These are phyloP conservation scores for Aspergillus novoparasiticus DNA, from an alignment of 2,329 filamentous ascomycete species.

Conservation along the genomic window DNA sequence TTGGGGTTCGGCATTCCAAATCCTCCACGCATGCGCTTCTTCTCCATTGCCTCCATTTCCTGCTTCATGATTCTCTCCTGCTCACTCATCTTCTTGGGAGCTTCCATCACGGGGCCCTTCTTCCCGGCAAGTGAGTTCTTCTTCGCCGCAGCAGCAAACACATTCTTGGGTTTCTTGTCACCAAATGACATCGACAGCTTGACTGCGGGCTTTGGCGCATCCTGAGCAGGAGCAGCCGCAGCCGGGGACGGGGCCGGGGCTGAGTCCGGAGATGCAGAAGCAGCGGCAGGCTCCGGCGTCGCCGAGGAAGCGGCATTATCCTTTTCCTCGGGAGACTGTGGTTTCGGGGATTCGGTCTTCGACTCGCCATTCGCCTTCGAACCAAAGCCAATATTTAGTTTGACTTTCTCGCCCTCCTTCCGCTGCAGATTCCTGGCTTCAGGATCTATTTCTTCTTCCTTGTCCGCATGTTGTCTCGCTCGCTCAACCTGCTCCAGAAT, in stretches of 20 bases:
- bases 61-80: constrained; percentile 87
- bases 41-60: constrained; percentile 64
- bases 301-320: constrained; percentile 13
- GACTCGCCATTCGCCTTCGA: constrained; percentile 29
- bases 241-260: constrained; percentile 12
- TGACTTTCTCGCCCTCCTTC: constrained; percentile 75
- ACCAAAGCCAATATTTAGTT: constrained; percentile 63
- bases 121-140: constrained; percentile 74
- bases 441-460: constrained; percentile 45
- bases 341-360: constrained; percentile 24
- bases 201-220: constrained; percentile 23
- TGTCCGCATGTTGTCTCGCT: constrained; percentile 64
- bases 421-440: constrained; percentile 51
- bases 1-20: constrained; percentile 37
- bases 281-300: constrained; percentile 17
- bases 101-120: constrained; percentile 61
- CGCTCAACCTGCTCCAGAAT: constrained; percentile 81
- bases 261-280: constrained; percentile 18
- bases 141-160: constrained; percentile 63
- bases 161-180: constrained; percentile 59
- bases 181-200: constrained; percentile 66
- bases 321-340: constrained; percentile 28
- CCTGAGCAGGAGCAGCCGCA: constrained; percentile 10
- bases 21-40: constrained; percentile 57
- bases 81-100: constrained; percentile 83